A percentile compares a stretch with the other conserved stretches of the same genome.
Conservation (phyloP, 768 basidiomycete species). For the Kwoniella shandongensis region DNA sequence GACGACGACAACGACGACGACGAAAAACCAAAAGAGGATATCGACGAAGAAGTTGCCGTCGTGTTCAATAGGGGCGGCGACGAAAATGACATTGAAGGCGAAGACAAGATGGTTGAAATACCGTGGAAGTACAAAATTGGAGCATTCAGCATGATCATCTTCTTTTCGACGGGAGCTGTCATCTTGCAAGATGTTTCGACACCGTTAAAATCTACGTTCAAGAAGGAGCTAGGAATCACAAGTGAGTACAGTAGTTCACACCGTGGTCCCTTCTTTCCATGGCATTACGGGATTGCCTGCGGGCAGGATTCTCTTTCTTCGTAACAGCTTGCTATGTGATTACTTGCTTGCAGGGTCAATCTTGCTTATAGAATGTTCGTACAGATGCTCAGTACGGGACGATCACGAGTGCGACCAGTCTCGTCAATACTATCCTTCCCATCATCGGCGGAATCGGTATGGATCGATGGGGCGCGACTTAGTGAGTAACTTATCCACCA, state of each 20-base stretch:
- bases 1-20: too few species aligned
- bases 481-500: constrained; percentile 19
- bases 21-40: too few species aligned
- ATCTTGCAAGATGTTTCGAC: constrained; percentile 27
- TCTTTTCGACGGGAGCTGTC: constrained; percentile 33
- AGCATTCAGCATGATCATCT: constrained; percentile 40
- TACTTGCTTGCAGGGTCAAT: too few species aligned
- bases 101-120: constrained; percentile 7
- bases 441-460: constrained; percentile 48
- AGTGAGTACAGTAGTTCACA: constrained; percentile 23
- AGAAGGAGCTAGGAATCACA: constrained; percentile 30
- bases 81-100: too few species aligned
- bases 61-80: too few species aligned
- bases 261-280: background rate
- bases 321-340: too few species aligned
- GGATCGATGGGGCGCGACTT: constrained; percentile 47
- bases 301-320: too few species aligned
- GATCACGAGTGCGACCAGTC: constrained; percentile 39
- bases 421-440: constrained; percentile 50
- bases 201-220: constrained; percentile 35
- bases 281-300: too few species aligned
- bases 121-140: constrained; percentile 27
- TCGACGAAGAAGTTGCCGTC: too few species aligned
- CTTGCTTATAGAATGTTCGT: background rate
- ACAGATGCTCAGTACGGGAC: constrained; percentile 46